Base-by-base conservation (phyloP, 805 yeast species). In the Kazachstania viticola region DNA sequence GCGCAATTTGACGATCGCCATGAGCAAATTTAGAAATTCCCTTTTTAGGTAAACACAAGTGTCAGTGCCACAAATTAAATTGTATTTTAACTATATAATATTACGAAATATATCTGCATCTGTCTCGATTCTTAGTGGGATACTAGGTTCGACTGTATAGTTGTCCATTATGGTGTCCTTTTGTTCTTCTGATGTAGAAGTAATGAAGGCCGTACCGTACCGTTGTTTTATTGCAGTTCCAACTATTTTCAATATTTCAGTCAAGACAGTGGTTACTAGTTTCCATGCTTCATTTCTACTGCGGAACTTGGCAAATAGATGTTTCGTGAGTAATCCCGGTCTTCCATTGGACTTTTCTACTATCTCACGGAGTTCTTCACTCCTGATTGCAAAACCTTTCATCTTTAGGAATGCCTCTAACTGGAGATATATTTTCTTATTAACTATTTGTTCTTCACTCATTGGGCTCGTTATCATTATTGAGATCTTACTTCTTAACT, bases 371-470 rank as follows among this genome's bases (percentile, higher is more conserved):
- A 72, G 38, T 17, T 55, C 60, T 1, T 60, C 62, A 7, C 54
- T 48, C 5, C 65, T 54, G 6, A 72, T 67, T 3, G 66, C 59
- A 15, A 72, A 45, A 0, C 74, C 74, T 32, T 68, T 64, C 39
- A 65, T 56, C 18, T 60, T 62, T 27, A 72, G 46, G 33, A 69
- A 67, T 4, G 59, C 50, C 32, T 62, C 67, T 8, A 71, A 26
- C 31, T 67, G 71, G 17, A 65, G 42, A 14, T 51, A 52, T 28
- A 64, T 48, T 33, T 56, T 45, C 24, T 55, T 54, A 14, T 52
- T 52, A 13, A 52, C 51, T 3, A 60, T 47, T 11, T 67, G 68
- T 14, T 54, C 56, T n/a, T 51, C 41, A 0, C 61, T 36, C 40
- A 61, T 46, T 11, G 53, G 49, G 21, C 71, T 58, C 11, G 47